phyloP scores from a whole-genome alignment of 2,329 filamentous ascomycete genomes.

The Trichophaea hybrida region DNA sequence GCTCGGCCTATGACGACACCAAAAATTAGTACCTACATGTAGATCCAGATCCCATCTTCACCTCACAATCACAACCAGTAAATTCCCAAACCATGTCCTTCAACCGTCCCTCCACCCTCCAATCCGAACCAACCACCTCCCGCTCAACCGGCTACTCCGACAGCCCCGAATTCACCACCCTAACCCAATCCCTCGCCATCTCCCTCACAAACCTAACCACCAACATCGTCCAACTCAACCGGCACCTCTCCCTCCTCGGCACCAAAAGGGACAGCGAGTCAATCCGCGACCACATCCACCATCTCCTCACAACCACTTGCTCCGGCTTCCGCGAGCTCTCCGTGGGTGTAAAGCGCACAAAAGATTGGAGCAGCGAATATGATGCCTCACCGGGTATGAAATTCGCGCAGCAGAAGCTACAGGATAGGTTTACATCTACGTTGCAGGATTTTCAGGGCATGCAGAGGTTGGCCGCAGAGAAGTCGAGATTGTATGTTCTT shows the following conservation, averaged over 20 bases:
- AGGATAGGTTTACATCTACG: not conserved
- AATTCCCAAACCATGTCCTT: not conserved
- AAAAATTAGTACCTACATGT: no score
- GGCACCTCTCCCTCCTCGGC: not conserved
- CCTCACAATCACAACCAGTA: not conserved
- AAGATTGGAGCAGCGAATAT: not conserved
- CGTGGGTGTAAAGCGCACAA: no score
- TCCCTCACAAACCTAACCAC: not conserved
- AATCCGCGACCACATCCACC: slow-evolving; percentile 44
- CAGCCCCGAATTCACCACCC: not conserved
- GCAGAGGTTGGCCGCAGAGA: not conserved
- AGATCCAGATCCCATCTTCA: not conserved
- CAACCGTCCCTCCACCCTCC: not conserved
- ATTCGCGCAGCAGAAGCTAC: not conserved
- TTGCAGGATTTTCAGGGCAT: not conserved
- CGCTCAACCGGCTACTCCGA: not conserved
- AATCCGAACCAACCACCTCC: not conserved
- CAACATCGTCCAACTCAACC: not conserved
- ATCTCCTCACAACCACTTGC: not conserved
- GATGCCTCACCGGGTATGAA: not conserved
- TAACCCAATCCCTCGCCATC: not conserved
- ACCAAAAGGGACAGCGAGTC: not conserved
- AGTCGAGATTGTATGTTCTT: not conserved
- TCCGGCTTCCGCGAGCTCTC: no score
- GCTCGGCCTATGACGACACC: not conserved